Evolutionary conservation across 169 alveolate species (phyloP), one percentile per base, ranked within the genome.

Genomic region (Eimeria maxima): DNA sequence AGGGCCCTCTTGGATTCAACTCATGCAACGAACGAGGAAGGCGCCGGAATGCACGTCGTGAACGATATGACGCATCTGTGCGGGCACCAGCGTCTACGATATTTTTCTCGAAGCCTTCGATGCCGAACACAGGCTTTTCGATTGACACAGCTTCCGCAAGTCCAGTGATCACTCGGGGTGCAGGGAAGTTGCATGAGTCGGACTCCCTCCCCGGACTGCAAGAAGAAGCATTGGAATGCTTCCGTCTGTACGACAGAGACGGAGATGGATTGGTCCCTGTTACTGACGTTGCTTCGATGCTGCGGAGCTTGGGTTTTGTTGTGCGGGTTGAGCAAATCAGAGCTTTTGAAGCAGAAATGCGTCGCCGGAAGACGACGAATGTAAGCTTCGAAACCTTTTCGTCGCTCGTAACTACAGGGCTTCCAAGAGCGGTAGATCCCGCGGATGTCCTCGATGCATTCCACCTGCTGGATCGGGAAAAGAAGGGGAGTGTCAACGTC

Each of bases 221-320:
- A 27, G 94, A 60, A 42, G 94, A 87, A 63, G 94, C 83, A 24
- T 42, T 63, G 47, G 94, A 87, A 65, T 87, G 94, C n/a, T 87
- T 87, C 20, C 80, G 94, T 65, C n/a, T 87, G 53, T 87, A 50
- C 38, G 94, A 87, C 81, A 87, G 47, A n/a, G 94, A 87, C 44
- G 94, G 94, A 6, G 94, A 87, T 13, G 94, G 94, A 45, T 67
- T 87, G 4, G 94, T 87, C 24, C 84, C 53, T 24, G 94, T 87
- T 24, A 65, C 65, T 2, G 84, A 63, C 20, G 94, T 87, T 24
- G 81, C 94, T 7, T 33, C 94, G 33, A 87, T 87, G 94, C 83
- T 87, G 27, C 83, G 94, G 38, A 87, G 94, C n/a, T 63, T 87
- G 67, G 94, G 94, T 33, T 87, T 87, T 44, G 94, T 87, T 50